phyloP scores from a whole-genome alignment of 2,329 filamentous ascomycete species.

The Aspergillus oerlinghausenensis region DNA sequence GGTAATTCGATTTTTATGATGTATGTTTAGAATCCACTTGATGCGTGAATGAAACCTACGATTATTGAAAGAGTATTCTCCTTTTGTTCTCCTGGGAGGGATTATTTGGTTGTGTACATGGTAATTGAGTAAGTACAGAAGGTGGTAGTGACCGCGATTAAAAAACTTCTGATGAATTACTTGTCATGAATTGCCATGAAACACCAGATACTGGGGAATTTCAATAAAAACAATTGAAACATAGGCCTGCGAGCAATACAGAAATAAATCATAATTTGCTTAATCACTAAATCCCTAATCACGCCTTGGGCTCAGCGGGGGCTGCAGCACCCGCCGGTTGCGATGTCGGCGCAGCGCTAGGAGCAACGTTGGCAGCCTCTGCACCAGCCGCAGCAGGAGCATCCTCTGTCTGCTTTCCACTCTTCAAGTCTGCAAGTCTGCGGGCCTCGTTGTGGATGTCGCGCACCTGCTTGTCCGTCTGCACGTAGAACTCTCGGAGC shows the following conservation, averaged over 20 bases:
- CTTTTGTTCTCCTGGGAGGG: background rate
- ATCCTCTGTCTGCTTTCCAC: constrained; percentile 35
- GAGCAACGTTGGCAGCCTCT: constrained; percentile 15
- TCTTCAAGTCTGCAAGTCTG: constrained; percentile 84
- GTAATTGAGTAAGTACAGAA: background rate
- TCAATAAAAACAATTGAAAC: too few species aligned
- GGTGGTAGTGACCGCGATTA: background rate
- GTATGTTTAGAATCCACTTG: background rate
- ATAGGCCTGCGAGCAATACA: background rate
- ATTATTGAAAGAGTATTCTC: background rate
- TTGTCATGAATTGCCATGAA: background rate
- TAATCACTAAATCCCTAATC: background rate
- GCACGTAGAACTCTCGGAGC: constrained; percentile 80
- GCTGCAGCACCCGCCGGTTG: constrained; percentile 21
- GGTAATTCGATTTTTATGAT: background rate
- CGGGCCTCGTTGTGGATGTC: constrained; percentile 92
- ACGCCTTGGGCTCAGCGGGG: constrained; percentile 27
- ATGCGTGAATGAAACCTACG: background rate
- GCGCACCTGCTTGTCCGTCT: constrained; percentile 80
- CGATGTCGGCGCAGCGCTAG: constrained; percentile 18
- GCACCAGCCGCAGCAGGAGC: constrained; percentile 6
- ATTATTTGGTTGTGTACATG: too few species aligned
- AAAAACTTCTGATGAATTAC: background rate
- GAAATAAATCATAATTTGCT: background rate
- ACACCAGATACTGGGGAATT: too few species aligned